Evolutionary conservation across 2,329 filamentous ascomycete genomes (phyloP).

Genomic region (Tricladium varicosporioides): DNA sequence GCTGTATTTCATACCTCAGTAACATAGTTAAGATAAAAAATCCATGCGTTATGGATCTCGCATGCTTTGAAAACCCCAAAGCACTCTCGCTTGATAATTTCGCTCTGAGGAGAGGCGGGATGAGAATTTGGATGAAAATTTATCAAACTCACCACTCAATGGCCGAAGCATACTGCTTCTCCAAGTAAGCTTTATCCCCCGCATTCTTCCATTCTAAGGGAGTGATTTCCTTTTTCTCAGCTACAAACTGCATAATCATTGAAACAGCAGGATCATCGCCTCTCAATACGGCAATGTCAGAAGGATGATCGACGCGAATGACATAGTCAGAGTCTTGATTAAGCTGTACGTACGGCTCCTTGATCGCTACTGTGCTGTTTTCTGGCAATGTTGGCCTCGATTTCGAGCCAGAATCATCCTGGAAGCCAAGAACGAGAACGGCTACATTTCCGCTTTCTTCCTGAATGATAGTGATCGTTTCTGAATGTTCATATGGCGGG

Average conservation of each 20-base stretch:
- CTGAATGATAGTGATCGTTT: conserved; percentile 16
- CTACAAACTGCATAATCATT: conserved; percentile 20
- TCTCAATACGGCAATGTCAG: conserved; percentile 21
- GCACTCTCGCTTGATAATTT: no score
- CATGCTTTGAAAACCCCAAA: no score
- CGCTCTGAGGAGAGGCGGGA: not conserved
- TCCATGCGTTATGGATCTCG: no score
- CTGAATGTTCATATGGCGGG: conserved; percentile 11
- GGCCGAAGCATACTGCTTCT: conserved; percentile 15
- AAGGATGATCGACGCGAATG: conserved; percentile 20
- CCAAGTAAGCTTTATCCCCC: conserved; percentile 18
- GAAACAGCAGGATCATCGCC: conserved; percentile 20
- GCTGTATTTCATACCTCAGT: not conserved
- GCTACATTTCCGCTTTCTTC: conserved; percentile 12
- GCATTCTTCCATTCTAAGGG: conserved; percentile 15
- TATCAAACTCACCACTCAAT: conserved; percentile 15
- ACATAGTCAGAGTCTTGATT: conserved; percentile 13
- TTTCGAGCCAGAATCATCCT: conserved; percentile 5
- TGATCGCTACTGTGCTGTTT: conserved; percentile 21
- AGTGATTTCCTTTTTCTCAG: conserved; percentile 14
- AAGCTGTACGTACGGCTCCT: conserved; percentile 19
- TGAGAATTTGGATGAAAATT: not conserved
- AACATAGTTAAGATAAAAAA: no score
- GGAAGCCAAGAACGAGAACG: conserved; percentile 12
- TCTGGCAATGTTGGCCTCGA: conserved; percentile 10